Evolutionary conservation across 768 basidiomycete genomes (phyloP), one percentile per base, ranked within the genome.

Genomic region (Sutorius australiensis): DNA sequence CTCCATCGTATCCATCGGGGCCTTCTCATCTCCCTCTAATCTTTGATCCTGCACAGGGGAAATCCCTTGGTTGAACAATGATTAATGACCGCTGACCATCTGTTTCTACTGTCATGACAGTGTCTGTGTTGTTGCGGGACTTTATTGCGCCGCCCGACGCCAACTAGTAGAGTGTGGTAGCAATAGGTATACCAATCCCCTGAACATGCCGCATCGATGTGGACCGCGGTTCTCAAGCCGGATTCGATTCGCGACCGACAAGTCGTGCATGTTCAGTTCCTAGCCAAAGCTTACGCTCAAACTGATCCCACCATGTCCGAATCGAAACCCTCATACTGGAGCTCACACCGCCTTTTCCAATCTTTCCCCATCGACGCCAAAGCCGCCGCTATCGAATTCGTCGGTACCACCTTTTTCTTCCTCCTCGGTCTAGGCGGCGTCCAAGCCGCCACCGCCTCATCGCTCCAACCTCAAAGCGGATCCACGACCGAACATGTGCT

Each of bases 391-490:
- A 70, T 84, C 21, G 84, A 86, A 59, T 81, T 81, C 51, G 61
- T 82, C 36, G 82, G 84, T 21, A 85, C 84, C 4, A 72, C 76
- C 0, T 70, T 81, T 52, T 87, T 88, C 67, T 74, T 87, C 27
- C 73, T 83, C n/a, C 74, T 86, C 38, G 85, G 80, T 10, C 73
- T 84, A 3, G 84, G 85, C 2, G 82, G 83, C 2, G 78, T 82
- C 19, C 86, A 88, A 61, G 81, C 82, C 3, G 73, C 79, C 1
- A 68, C 75, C 6, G 64, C 68, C 9, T 76, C 74, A 54, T 63
- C 63, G n/a, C 49, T 60, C 28, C 50, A 62, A 46, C 49, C 59
- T 27, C 50, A 62, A 46, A 65, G 64, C 46, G 62, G 68, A 6
- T 68, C 71, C 11, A 66, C 53, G 49, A 61, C 79, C 54, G 74